Evolutionary conservation across 495 filamentous ascomycete species (phyloP).

Genomic region (Daldinia decipiens): DNA sequence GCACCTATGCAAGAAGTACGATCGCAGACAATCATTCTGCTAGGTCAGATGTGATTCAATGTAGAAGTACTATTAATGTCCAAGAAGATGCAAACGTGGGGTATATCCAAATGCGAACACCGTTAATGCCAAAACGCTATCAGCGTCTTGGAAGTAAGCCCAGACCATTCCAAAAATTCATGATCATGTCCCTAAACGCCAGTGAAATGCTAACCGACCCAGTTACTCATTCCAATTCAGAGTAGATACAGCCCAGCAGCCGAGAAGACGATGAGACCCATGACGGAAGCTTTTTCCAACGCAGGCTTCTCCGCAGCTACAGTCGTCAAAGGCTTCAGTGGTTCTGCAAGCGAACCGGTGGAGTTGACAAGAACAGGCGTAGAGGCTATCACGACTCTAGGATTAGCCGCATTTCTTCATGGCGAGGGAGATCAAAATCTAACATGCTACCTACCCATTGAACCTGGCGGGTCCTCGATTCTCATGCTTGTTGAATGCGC

Average conservation of each 20-base stretch:
- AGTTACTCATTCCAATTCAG: slow-evolving; percentile 28
- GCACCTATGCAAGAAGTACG: slow-evolving; percentile 2
- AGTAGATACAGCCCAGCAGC: slow-evolving; percentile 45
- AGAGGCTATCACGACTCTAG: slow-evolving; percentile 19
- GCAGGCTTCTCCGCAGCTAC: slow-evolving; percentile 39
- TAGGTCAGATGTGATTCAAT: neutral
- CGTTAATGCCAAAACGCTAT: slow-evolving; percentile 21
- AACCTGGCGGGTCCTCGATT: slow-evolving; percentile 33
- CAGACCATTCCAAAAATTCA: slow-evolving; percentile 11
- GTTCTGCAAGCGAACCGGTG: slow-evolving; percentile 24
- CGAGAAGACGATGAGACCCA: slow-evolving; percentile 48
- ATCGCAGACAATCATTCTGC: slow-evolving; percentile 4
- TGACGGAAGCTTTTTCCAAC: slow-evolving; percentile 45
- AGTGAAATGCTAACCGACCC: slow-evolving; percentile 29
- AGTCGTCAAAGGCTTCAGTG: slow-evolving; percentile 29
- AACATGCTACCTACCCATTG: slow-evolving; percentile 24
- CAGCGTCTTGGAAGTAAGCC: slow-evolving; percentile 14
- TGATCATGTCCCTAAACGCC: slow-evolving; percentile 33
- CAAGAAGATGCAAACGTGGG: slow-evolving; percentile 25
- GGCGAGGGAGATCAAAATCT: neutral
- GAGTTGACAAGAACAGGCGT: slow-evolving; percentile 37
- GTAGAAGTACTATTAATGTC: slow-evolving; percentile 15
- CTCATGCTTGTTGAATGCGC: slow-evolving; percentile 33
- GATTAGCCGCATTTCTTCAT: slow-evolving; percentile 20
- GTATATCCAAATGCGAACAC: slow-evolving; percentile 38